Conservation (phyloP, 2,329 filamentous ascomycete genomes). For the Phialocephala subalpina region DNA sequence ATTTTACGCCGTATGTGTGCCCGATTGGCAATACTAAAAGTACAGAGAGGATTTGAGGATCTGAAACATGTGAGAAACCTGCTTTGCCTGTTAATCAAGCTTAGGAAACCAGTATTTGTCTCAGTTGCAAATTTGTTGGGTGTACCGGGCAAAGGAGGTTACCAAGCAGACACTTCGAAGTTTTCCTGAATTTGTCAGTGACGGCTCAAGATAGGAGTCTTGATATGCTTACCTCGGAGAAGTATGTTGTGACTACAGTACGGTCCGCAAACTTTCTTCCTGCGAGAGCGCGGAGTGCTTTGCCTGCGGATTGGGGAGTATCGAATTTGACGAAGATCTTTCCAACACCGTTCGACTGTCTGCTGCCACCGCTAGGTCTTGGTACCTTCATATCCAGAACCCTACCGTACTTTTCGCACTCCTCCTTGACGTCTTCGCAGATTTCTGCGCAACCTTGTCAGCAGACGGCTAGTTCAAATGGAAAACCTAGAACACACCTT, state of each 20-base stretch:
- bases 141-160: slow-evolving; percentile 22
- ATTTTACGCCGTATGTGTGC: slow-evolving; percentile 16
- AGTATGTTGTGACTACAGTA: slow-evolving; percentile 96
- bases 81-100: slow-evolving; percentile 1
- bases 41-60: slow-evolving; percentile 21
- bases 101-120: not conserved
- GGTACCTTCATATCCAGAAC: slow-evolving; percentile 93
- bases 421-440: slow-evolving; percentile 89
- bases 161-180: slow-evolving; percentile 69
- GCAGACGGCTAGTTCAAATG: not conserved
- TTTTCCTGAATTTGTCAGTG: slow-evolving; percentile 73
- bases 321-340: slow-evolving; percentile 99
- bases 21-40: slow-evolving; percentile 25
- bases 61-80: slow-evolving; percentile 14
- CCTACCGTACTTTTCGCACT: slow-evolving; percentile 89
- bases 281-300: slow-evolving; percentile 87
- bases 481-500: slow-evolving; percentile 70
- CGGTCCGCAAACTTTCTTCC: slow-evolving; percentile 96
- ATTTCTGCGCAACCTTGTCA: slow-evolving; percentile 74
- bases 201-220: not conserved
- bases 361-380: slow-evolving; percentile 81
- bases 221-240: slow-evolving; percentile 75
- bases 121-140: not conserved
- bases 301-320: slow-evolving; percentile 76
- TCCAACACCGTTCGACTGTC: slow-evolving; percentile 88